Evolutionary conservation across 208 protist species (phyloP), one percentile per base, ranked within the genome.

Genomic region (Balamuthia mandrillaris): DNA sequence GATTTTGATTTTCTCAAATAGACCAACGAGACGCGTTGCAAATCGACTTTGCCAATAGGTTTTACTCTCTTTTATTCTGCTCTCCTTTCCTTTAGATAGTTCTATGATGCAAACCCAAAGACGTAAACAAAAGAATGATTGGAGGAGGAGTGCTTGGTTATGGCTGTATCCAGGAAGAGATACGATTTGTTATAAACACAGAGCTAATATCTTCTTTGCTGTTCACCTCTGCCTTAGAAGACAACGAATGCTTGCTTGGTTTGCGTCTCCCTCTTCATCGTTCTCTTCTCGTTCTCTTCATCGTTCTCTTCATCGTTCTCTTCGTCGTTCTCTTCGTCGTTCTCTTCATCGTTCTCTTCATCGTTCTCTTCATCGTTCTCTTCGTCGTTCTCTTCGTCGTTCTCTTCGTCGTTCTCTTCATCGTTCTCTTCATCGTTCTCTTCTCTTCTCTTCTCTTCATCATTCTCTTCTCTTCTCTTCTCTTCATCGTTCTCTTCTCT

Each of bases 121-220:
- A 47, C 35, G 24, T 7, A 18, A 37, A n/a, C 10, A 47, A 7
- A 42, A 78, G 68, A 10, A 78, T 78, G 68, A 33, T 83, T 37
- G 77, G 77, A 7, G 77, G 77, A 3, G 77, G 77, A 5, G 77
- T 83, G 52, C 58, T 83, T 47, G 52, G 56, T 41, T 68, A 83
- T 27, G 77, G 77, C 14, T 83, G 77, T n/a, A 68, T 83, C 47
- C 77, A 83, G 37, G 77, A 83, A 37, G 77, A 83, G 77, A 83
- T 83, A 29, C 47, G 77, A 12, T 83, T 83, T 45, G 12, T 83
- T 18, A 83, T 83, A 39, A 83, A 83, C 77, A 63, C 77, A 16
- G 77, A 83, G 77, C 58, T 83, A 39, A 63, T 83, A 12, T 47
- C 58, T 37, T 83, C 77, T 2, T 12, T 63, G 21, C 58, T 83